Base-by-base conservation (phyloP, 495 filamentous ascomycete species). In the Talaromyces proteolyticus region DNA sequence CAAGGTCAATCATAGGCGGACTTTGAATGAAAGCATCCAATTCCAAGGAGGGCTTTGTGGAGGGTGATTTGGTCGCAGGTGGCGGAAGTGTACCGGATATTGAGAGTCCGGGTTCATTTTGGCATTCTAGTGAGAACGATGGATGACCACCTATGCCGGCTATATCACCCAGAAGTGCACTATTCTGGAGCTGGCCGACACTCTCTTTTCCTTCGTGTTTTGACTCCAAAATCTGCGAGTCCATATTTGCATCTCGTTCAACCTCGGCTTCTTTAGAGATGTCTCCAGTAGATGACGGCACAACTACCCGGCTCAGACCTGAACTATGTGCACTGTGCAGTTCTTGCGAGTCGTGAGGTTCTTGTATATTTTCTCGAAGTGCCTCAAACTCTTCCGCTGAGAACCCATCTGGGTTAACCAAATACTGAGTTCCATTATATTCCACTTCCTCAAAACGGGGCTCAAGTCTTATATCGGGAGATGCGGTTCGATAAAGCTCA, bases 61-160 rank as follows among this genome's bases (percentile, higher is more conserved):
- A 37, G 10, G 40, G 19, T 8, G 47, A 38, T 8, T 50, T 41
- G 38, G 41, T 2, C 14, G 43, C 2, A 45, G 3, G 21, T 23
- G 14, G 1, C 21, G 14, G 34, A 22, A 46, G 49, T 16, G 53
- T 37, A 5, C 45, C 48, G 10, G 38, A 26, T 11, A 11, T 8
- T 42, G 40, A 47, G 34, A 16, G 37, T 53, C 21, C 29, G 46
- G 10, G 22, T 20, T 17, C 49, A 43, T 20, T 22, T 18, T 37
- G 19, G 26, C 22, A 36, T 40, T 41, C 47, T 25, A 60, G 22
- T 16, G 60, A 53, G 24, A 39, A 58, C 14, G 48, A 49, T 11
- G 58, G 47, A 45, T 60, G 50, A 6, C 54, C 45, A 29, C 58
- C 64, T 41, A 58, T 49, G 23, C 56, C 64, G 19, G 42, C 54